These are phyloP conservation scores for Apiotrichum veenhuisii DNA, from an alignment of 1,284 basidiomycete genomes.

Conservation along the genomic window DNA sequence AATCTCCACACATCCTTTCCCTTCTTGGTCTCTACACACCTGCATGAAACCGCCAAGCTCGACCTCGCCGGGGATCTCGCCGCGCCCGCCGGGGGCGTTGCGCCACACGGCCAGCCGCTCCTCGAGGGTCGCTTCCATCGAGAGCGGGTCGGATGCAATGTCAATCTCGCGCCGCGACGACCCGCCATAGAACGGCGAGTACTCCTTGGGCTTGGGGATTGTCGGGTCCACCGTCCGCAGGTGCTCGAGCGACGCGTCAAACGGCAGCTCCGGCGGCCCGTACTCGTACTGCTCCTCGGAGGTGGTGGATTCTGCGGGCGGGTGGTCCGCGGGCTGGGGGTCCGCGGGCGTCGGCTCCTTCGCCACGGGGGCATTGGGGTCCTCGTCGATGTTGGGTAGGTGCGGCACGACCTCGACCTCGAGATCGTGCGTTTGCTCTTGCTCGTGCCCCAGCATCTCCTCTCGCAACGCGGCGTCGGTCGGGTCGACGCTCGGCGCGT, in stretches of 20 bases:
- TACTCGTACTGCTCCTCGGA: neutral
- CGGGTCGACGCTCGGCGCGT: too few relatives aligned
- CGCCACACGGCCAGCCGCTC: constrained; percentile 50
- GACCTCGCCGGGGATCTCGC: constrained; percentile 38
- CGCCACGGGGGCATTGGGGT: neutral
- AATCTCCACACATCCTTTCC: too few relatives aligned
- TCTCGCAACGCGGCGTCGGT: too few relatives aligned
- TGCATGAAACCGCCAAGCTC: constrained; percentile 47
- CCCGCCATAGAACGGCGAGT: constrained; percentile 20
- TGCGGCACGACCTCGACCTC: too few relatives aligned
- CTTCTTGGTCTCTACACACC: neutral
- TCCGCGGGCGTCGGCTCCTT: neutral
- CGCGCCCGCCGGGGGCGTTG: constrained; percentile 47
- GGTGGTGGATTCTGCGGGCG: too few relatives aligned
- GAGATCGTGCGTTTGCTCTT: too few relatives aligned
- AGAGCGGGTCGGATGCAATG: constrained; percentile 46
- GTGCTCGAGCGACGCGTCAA: neutral
- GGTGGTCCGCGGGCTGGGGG: neutral
- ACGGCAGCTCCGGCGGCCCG: neutral
- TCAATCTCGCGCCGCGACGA: constrained; percentile 33
- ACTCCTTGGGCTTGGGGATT: neutral
- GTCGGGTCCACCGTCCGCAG: neutral
- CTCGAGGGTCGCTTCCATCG: constrained; percentile 41
- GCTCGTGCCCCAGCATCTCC: too few relatives aligned
- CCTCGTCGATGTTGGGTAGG: too few relatives aligned